Conservation (phyloP, 2,329 filamentous ascomycete species). For the Tolypocladium nubicola region DNA sequence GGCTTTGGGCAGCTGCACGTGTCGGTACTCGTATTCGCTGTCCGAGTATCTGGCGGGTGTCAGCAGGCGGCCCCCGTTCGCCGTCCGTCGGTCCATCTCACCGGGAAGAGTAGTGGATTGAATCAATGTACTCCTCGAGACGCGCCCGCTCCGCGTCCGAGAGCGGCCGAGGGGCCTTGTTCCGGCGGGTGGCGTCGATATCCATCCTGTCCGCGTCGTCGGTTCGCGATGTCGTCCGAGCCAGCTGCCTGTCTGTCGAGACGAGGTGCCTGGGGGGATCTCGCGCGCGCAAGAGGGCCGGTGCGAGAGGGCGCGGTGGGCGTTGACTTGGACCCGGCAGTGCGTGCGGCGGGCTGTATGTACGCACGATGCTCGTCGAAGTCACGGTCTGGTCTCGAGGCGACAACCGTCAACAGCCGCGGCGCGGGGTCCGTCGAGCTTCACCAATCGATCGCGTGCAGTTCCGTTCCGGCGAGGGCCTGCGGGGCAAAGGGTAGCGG, state of each 20-base stretch:
- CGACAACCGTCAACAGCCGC: background rate
- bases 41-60: constrained; percentile 67
- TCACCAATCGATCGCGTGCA: background rate
- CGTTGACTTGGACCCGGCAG: background rate
- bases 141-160: constrained; percentile 71
- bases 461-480: background rate
- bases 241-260: background rate
- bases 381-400: background rate
- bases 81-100: constrained; percentile 24
- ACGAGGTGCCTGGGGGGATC: background rate
- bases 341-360: background rate
- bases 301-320: background rate
- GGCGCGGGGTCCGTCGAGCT: background rate
- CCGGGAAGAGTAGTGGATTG: constrained; percentile 92
- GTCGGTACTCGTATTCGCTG: constrained; percentile 87
- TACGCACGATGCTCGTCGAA: background rate
- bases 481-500: background rate
- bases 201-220: constrained; percentile 19
- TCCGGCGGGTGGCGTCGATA: constrained; percentile 77
- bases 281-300: background rate
- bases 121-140: constrained; percentile 84
- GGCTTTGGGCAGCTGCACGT: constrained; percentile 93
- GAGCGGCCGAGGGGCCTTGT: constrained; percentile 72
- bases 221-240: background rate
- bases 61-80: background rate